A percentile compares a stretch with the other conserved stretches of the same genome.
These are phyloP conservation scores for Leccinum subgranulosum DNA, from an alignment of 768 basidiomycete species.

Conservation along the genomic window DNA sequence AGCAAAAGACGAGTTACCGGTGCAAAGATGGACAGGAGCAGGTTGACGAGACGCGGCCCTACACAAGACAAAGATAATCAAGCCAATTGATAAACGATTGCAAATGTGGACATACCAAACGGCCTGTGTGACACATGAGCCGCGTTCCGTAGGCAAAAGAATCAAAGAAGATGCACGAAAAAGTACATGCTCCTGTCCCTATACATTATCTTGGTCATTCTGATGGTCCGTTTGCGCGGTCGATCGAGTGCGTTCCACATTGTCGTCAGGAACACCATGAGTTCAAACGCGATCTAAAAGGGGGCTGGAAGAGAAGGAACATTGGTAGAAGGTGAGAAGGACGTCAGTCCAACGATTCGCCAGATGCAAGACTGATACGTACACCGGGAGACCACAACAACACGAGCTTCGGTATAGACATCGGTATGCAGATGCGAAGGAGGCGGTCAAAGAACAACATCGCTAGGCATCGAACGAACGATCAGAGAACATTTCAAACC, in stretches of 20 bases:
- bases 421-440: constrained; percentile 21
- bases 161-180: constrained; percentile 18
- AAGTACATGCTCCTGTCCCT: constrained; percentile 29
- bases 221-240: constrained; percentile 14
- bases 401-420: constrained; percentile 18
- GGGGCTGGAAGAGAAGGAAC: too few species aligned
- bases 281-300: constrained; percentile 28
- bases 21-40: too few species aligned
- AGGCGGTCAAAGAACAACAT: constrained; percentile 6
- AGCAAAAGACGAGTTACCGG: too few species aligned
- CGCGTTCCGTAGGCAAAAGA: not conserved
- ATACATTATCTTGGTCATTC: too few species aligned
- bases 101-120: too few species aligned
- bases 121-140: too few species aligned
- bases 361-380: not conserved
- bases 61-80: too few species aligned
- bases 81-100: too few species aligned
- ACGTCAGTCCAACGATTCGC: not conserved
- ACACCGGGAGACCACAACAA: constrained; percentile 32
- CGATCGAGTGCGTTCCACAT: constrained; percentile 30
- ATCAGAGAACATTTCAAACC: not conserved
- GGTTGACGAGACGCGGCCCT: too few species aligned
- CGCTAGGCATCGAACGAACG: constrained; percentile 10
- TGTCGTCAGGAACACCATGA: constrained; percentile 28
- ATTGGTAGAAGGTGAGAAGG: not conserved